Conservation (phyloP, 2,329 filamentous ascomycete species). For the Fusarium miscanthi region DNA sequence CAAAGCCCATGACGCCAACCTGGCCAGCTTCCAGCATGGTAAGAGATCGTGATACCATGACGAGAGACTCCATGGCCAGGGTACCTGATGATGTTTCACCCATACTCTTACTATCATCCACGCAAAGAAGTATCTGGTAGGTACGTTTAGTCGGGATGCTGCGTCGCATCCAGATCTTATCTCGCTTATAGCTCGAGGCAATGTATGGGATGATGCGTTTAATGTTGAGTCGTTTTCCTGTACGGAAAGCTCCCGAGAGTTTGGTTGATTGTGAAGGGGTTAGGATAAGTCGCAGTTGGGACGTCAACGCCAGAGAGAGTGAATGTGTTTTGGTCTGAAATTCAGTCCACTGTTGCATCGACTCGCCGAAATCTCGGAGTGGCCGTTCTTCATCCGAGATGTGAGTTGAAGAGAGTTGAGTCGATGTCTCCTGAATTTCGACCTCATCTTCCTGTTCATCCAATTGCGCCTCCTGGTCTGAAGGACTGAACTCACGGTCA, state of each 20-base stretch:
- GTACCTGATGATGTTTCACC: slow-evolving; percentile 79
- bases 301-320: slow-evolving; percentile 88
- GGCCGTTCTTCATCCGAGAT: slow-evolving; percentile 61
- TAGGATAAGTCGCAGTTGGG: slow-evolving; percentile 94
- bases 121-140: slow-evolving; percentile 97
- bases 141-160: slow-evolving; percentile 90
- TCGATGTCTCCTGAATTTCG: slow-evolving; percentile 63
- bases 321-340: slow-evolving; percentile 88
- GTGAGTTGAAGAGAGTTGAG: slow-evolving; percentile 79
- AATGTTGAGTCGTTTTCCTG: slow-evolving; percentile 97
- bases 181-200: slow-evolving; percentile 95
- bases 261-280: slow-evolving; percentile 95
- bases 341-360: slow-evolving; percentile 82
- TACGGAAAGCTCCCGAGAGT: slow-evolving; percentile 95
- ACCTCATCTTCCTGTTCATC: slow-evolving; percentile 62
- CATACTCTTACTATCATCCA: slow-evolving; percentile 97
- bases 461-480: slow-evolving; percentile 56
- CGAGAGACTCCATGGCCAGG: slow-evolving; percentile 92
- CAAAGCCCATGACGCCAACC: slow-evolving; percentile 91
- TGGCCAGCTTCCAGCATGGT: slow-evolving; percentile 95
- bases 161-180: slow-evolving; percentile 99
- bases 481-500: slow-evolving; percentile 61
- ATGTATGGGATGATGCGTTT: slow-evolving; percentile 99
- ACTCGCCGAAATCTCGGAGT: slow-evolving; percentile 62
- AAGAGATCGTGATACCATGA: slow-evolving; percentile 87